phyloP scores from a whole-genome alignment of 495 filamentous ascomycete genomes.

The Xylaria grammica region DNA sequence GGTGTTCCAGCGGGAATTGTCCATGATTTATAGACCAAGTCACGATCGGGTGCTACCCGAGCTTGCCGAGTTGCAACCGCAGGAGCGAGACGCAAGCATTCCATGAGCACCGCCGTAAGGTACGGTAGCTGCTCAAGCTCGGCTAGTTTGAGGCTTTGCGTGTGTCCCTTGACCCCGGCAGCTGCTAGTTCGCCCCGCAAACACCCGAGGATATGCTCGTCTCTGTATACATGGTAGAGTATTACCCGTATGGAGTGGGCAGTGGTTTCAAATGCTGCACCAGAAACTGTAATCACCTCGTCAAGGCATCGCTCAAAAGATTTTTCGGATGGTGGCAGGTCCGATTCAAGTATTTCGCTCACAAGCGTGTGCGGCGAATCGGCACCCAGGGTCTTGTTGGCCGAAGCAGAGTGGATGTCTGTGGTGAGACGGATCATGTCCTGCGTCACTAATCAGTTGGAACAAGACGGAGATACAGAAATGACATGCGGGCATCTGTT shows the following conservation, averaged over 20 bases:
- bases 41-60: conserved; percentile 40
- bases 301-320: conserved; percentile 26
- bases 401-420: conserved; percentile 14
- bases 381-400: conserved; percentile 26
- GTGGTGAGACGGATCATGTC: conserved; percentile 21
- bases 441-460: not conserved
- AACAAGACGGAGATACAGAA: not conserved
- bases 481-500: too few species aligned
- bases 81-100: conserved; percentile 37
- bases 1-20: conserved; percentile 48
- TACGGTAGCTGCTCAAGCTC: conserved; percentile 38
- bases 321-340: conserved; percentile 33
- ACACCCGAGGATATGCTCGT: conserved; percentile 21
- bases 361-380: conserved; percentile 27
- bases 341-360: conserved; percentile 32
- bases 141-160: not conserved
- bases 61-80: conserved; percentile 41
- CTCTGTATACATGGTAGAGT: conserved; percentile 30
- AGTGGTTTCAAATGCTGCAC: conserved; percentile 36
- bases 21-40: conserved; percentile 49
- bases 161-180: not conserved
- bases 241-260: conserved; percentile 30
- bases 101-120: conserved; percentile 40
- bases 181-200: conserved; percentile 26
- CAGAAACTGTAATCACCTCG: conserved; percentile 30